Evolutionary conservation across 2,329 filamentous ascomycete species (phyloP), one percentile per base, ranked within the genome.

Genomic region (Phialophora chinensis): DNA sequence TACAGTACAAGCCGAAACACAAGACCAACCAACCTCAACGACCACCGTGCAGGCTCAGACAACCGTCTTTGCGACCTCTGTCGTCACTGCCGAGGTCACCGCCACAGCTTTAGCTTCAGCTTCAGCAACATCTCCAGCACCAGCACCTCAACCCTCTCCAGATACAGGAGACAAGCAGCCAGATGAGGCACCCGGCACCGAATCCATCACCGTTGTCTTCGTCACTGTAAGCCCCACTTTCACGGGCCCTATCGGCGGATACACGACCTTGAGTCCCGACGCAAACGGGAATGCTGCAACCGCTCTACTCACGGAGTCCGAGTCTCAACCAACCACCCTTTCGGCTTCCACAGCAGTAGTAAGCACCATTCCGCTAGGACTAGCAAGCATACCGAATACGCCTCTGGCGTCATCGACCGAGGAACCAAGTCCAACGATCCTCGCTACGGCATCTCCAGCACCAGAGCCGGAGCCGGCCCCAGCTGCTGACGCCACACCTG

Each of bases 171-270:
- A 49, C 25, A 20, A 56, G 29, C 42, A 58, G 23, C 56, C 53
- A 23, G 66, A 27, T 1, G 6, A 17, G 6, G 3, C 38, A 44
- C 17, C 38, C 74, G 49, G 49, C 49, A 53, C 49, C 5, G 17
- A 25, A 10, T 17, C 35, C 17, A 42, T 62, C 1, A 62, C 60
- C 10, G 25, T 83, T 38, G 79, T 87, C 49, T 84, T 86, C 72
- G 79, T 85, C 53, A 87, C 85, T 0, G 77, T 81, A 27, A 73
- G 79, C 17, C 78, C 82, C 57, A 86, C 85, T 27, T 87, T 85
- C 69, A 75, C 77, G 14, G 84, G 83, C 29, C 76, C 77, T 1
- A 75, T 84, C 61, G 82, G 75, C 60, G 82, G 82, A 63, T 84
- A 76, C 77, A 76, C 77, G 17, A 84, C 83, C 17, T 63, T 73